phyloP scores from a whole-genome alignment of 2,329 filamentous ascomycete species.

The Trichoderma aggressivum region DNA sequence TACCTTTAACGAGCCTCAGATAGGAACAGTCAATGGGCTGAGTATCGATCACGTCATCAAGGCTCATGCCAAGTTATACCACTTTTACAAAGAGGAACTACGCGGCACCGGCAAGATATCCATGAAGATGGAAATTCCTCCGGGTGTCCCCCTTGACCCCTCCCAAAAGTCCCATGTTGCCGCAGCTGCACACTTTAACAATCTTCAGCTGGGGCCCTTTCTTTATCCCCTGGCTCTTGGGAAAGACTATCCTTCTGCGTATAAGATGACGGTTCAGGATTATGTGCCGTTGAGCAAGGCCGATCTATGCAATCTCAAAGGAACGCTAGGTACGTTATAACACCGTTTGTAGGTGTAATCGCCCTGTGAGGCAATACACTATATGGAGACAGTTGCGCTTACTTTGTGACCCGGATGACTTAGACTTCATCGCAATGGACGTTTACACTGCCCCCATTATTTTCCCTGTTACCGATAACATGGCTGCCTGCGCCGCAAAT shows the following conservation, averaged over 20 bases:
- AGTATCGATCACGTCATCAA: neutral
- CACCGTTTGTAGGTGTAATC: neutral
- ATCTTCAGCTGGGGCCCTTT: neutral
- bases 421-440: neutral
- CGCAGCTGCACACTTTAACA: neutral
- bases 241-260: neutral
- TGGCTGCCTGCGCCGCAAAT: neutral
- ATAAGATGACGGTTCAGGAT: neutral
- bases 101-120: neutral
- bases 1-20: neutral
- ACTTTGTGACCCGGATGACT: neutral
- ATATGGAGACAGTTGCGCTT: neutral
- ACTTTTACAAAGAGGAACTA: neutral
- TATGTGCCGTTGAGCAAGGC: neutral
- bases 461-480: neutral
- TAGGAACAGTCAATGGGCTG: neutral
- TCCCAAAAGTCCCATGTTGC: neutral
- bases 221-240: neutral
- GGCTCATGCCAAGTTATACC: neutral
- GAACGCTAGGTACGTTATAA: neutral
- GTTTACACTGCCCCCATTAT: neutral
- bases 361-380: neutral
- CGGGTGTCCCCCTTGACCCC: neutral
- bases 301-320: neutral
- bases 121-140: neutral